Percentiles rank a stretch among this genome's conserved stretches.
Evolutionary conservation across 495 filamentous ascomycete genomes (phyloP).

Genomic region (Penicillium verhagenii): DNA sequence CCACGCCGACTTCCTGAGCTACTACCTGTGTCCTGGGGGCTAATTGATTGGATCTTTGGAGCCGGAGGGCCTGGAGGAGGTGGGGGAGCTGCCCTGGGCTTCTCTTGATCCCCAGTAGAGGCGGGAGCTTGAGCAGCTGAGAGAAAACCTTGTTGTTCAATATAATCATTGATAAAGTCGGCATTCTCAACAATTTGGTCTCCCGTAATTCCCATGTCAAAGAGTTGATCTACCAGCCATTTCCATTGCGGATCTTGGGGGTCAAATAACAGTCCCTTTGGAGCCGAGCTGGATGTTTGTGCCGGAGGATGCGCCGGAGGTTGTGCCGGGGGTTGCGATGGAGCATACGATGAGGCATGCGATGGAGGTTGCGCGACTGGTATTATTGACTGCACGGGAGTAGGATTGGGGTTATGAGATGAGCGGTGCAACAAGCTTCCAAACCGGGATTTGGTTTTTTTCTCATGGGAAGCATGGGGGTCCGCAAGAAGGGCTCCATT

Average conservation of each 20-base stretch:
- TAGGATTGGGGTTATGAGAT: constrained; percentile 53
- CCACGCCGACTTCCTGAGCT: constrained; percentile 63
- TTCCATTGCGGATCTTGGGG: constrained; percentile 80
- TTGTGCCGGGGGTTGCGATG: constrained; percentile 6
- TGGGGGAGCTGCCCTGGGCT: constrained; percentile 40
- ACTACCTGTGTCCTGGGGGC: constrained; percentile 66
- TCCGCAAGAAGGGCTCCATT: background rate
- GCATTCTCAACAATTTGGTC: constrained; percentile 90
- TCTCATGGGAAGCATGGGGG: constrained; percentile 33
- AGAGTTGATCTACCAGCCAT: constrained; percentile 78
- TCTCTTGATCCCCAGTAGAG: constrained; percentile 40
- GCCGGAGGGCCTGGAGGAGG: constrained; percentile 58
- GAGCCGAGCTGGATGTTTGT: constrained; percentile 21
- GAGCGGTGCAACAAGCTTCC: constrained; percentile 72
- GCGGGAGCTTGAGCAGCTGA: constrained; percentile 37
- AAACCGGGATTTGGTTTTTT: constrained; percentile 57
- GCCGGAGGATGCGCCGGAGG: constrained; percentile 1
- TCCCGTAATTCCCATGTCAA: constrained; percentile 84
- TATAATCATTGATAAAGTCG: constrained; percentile 91
- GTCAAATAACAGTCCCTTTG: constrained; percentile 68
- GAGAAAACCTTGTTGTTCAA: constrained; percentile 69
- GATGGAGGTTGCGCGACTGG: constrained; percentile 47
- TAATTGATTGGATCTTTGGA: constrained; percentile 49
- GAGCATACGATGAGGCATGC: constrained; percentile 37
- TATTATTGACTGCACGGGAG: constrained; percentile 49